Percentiles rank a stretch among this genome's conserved stretches.
phyloP scores from a whole-genome alignment of 2,329 filamentous ascomycete species.

The Chrysoporthe puriensis region DNA sequence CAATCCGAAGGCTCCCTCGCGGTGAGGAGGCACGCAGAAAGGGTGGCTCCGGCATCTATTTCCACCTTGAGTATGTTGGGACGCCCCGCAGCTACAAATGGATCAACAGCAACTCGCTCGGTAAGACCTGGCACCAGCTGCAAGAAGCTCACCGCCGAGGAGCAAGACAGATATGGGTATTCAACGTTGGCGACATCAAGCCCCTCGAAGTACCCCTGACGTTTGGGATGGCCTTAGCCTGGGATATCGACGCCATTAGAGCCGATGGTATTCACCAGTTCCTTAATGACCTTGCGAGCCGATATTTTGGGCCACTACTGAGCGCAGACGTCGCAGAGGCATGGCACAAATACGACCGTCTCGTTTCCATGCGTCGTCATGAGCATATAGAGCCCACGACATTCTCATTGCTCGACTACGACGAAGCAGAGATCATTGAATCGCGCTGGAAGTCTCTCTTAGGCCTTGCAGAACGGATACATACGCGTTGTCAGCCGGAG shows the following conservation, averaged over 20 bases:
- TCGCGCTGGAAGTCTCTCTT: constrained; percentile 54
- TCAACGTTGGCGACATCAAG: constrained; percentile 69
- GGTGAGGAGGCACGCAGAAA: constrained; percentile 53
- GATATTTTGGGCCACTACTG: constrained; percentile 37
- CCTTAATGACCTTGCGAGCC: constrained; percentile 44
- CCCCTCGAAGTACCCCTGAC: constrained; percentile 60
- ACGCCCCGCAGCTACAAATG: constrained; percentile 63
- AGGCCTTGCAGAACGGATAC: constrained; percentile 48
- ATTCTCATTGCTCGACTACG: constrained; percentile 62
- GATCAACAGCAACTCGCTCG: constrained; percentile 64
- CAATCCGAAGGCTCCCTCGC: constrained; percentile 60
- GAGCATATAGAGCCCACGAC: constrained; percentile 61
- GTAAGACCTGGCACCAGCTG: constrained; percentile 39
- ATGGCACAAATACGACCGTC: constrained; percentile 55
- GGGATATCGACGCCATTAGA: constrained; percentile 52
- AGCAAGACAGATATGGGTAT: constrained; percentile 64
- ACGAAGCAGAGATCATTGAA: constrained; percentile 60
- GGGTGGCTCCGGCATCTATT: constrained; percentile 62
- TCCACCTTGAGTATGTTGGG: constrained; percentile 66
- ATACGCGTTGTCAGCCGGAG: constrained; percentile 45
- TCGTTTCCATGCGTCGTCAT: constrained; percentile 58
- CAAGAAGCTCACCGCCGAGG: constrained; percentile 56
- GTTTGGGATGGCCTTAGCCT: constrained; percentile 62
- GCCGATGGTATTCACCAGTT: constrained; percentile 41
- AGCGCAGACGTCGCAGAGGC: constrained; percentile 50